Evolutionary conservation across 441 rosid genomes (phyloP).

Genomic region (Jatropha podagrica): DNA sequence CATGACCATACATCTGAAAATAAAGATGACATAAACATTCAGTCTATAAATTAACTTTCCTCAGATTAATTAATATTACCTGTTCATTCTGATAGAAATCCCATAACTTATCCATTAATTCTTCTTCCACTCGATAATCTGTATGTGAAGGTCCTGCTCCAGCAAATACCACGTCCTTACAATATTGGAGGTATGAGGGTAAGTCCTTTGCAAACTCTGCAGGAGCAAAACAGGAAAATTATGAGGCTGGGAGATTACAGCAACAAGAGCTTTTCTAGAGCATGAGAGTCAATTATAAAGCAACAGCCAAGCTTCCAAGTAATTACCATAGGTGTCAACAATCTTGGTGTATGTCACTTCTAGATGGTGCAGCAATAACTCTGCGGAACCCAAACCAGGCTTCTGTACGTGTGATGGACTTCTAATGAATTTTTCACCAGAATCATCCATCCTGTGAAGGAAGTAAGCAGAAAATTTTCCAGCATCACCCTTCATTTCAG

Average conservation of each 20-base stretch:
- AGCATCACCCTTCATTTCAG: constrained; percentile 20
- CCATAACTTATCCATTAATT: constrained; percentile 52
- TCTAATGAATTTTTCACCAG: constrained; percentile 21
- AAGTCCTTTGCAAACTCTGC: constrained; percentile 55
- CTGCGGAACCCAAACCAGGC: constrained; percentile 34
- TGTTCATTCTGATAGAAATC: constrained; percentile 44
- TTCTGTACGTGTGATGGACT: constrained; percentile 22
- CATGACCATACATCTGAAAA: neutral
- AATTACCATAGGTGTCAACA: constrained; percentile 35
- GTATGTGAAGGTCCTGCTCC: constrained; percentile 47
- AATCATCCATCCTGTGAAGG: constrained; percentile 22
- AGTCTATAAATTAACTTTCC: neutral
- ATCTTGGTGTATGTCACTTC: constrained; percentile 40
- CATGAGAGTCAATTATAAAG: neutral
- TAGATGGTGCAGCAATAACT: constrained; percentile 42
- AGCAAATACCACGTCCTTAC: constrained; percentile 73
- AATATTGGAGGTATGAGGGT: constrained; percentile 52
- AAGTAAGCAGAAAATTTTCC: constrained; percentile 27
- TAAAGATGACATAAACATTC: neutral
- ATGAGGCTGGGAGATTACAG: neutral
- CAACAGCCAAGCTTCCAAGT: neutral
- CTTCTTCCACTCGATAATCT: constrained; percentile 46
- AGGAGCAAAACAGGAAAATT: constrained; percentile 1
- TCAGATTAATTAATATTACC: constrained; percentile 29
- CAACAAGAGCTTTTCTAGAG: neutral